Percentiles rank a stretch among this genome's conserved stretches.
Evolutionary conservation across 1,139 yeast species (phyloP).

Genomic region (Suzukiozyma palmioleophila): DNA sequence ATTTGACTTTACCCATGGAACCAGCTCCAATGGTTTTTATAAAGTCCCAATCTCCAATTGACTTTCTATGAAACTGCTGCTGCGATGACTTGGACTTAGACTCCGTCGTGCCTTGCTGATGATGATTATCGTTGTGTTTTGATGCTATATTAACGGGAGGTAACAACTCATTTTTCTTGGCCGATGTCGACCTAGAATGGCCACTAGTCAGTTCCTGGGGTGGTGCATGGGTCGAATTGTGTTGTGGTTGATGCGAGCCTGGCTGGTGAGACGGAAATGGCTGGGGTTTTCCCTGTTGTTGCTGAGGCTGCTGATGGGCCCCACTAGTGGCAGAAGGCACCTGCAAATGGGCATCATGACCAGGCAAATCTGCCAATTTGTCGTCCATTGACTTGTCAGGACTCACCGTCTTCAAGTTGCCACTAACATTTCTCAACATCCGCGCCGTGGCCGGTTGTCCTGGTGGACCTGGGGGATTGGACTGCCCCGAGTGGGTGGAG

Average conservation of each 20-base stretch:
- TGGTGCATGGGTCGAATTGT: not conserved
- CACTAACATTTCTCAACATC: constrained; percentile 60
- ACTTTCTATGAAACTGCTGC: constrained; percentile 71
- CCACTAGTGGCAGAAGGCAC: constrained; percentile 5
- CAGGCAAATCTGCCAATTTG: not conserved
- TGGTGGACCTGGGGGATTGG: constrained; percentile 1
- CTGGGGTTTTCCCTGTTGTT: constrained; percentile 7
- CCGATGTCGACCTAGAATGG: constrained; percentile 7
- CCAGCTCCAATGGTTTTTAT: constrained; percentile 97
- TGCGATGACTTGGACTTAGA: constrained; percentile 12
- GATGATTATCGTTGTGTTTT: constrained; percentile 5
- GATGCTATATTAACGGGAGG: constrained; percentile 24
- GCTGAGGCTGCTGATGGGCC: constrained; percentile 11
- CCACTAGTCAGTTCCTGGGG: not conserved
- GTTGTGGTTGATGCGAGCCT: constrained; percentile 1
- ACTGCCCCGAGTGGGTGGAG: not conserved
- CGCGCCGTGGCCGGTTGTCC: constrained; percentile 70
- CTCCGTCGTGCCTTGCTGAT: constrained; percentile 6
- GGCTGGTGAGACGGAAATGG: constrained; percentile 12
- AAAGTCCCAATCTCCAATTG: constrained; percentile 97
- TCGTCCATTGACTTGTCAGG: constrained; percentile 2
- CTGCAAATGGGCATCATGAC: not conserved
- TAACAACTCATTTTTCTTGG: constrained; percentile 13
- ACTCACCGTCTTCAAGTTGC: constrained; percentile 21
- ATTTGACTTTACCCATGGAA: constrained; percentile 97